Evolutionary conservation across 2,329 filamentous ascomycete species (phyloP).

Genomic region (Hymenoscyphus occultus): DNA sequence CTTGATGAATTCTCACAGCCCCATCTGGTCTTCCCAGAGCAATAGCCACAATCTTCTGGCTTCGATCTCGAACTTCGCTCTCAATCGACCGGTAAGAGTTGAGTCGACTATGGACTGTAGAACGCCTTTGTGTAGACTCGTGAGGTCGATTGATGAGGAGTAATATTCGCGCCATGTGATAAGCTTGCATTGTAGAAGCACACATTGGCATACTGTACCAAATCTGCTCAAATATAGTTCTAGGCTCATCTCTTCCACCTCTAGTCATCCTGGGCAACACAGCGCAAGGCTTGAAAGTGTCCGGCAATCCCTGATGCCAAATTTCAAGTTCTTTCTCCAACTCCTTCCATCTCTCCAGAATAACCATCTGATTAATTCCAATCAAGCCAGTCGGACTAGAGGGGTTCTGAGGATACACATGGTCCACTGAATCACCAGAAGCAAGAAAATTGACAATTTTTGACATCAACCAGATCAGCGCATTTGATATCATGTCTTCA

Average conservation of each 20-base stretch:
- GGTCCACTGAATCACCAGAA: slow-evolving; percentile 49
- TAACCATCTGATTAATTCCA: slow-evolving; percentile 48
- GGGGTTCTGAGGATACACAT: slow-evolving; percentile 34
- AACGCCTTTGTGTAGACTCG: slow-evolving; percentile 50
- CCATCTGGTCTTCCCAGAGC: slow-evolving; percentile 54
- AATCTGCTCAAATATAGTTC: slow-evolving; percentile 50
- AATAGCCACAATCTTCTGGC: slow-evolving; percentile 60
- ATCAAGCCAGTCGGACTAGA: slow-evolving; percentile 40
- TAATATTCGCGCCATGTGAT: slow-evolving; percentile 62
- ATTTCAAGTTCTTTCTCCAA: slow-evolving; percentile 55
- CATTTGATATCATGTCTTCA: slow-evolving; percentile 63
- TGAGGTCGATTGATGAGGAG: slow-evolving; percentile 58
- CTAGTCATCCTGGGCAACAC: slow-evolving; percentile 40
- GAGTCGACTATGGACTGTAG: slow-evolving; percentile 52
- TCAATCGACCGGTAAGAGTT: slow-evolving; percentile 56
- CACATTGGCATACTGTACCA: slow-evolving; percentile 65
- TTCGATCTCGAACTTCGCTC: slow-evolving; percentile 53
- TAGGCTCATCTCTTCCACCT: slow-evolving; percentile 27
- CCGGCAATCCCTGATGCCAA: slow-evolving; percentile 58
- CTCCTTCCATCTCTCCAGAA: slow-evolving; percentile 51
- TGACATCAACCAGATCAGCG: slow-evolving; percentile 62
- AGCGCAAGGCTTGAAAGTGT: slow-evolving; percentile 57
- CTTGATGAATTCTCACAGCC: slow-evolving; percentile 54
- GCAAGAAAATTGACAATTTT: slow-evolving; percentile 66
- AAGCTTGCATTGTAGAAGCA: slow-evolving; percentile 63